Percentiles rank a stretch among this genome's conserved stretches.
Evolutionary conservation across 306 rosid species (phyloP).

Genomic region (Trifolium fragiferum): DNA sequence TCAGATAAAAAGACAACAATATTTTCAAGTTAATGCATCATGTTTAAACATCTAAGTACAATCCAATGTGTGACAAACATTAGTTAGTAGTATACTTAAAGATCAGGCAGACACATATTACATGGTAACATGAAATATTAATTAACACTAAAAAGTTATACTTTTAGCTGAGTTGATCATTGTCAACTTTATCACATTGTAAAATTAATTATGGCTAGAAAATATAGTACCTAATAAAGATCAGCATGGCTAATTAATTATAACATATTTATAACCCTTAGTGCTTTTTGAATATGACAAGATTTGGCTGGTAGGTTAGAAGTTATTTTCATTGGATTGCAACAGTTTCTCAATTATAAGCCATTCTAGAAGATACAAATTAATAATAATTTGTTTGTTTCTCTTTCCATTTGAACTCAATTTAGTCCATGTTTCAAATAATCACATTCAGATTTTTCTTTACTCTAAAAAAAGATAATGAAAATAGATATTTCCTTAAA

Average conservation of each 20-base stretch:
- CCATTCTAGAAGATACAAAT: slow-evolving; percentile 11
- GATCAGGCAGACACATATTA: neutral
- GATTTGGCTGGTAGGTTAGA: slow-evolving; percentile 33
- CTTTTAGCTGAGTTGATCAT: slow-evolving; percentile 16
- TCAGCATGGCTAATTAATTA: slow-evolving; percentile 7
- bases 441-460: neutral
- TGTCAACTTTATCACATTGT: slow-evolving; percentile 20
- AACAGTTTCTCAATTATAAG: slow-evolving; percentile 5
- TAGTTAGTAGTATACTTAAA: neutral
- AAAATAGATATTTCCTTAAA: neutral
- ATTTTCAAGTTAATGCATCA: neutral
- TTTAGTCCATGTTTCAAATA: neutral
- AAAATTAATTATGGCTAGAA: neutral
- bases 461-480: neutral
- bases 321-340: slow-evolving; percentile 36
- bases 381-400: neutral
- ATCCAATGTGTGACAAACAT: neutral
- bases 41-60: slow-evolving; percentile 10
- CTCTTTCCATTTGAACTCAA: neutral
- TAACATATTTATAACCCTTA: slow-evolving; percentile 27
- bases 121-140: neutral
- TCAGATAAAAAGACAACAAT: neutral
- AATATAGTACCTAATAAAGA: slow-evolving; percentile 27
- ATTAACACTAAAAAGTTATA: slow-evolving; percentile 2
- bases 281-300: slow-evolving; percentile 31